Evolutionary conservation across 169 alveolate species (phyloP).

Genomic region (Prorocentrum cordatum): DNA sequence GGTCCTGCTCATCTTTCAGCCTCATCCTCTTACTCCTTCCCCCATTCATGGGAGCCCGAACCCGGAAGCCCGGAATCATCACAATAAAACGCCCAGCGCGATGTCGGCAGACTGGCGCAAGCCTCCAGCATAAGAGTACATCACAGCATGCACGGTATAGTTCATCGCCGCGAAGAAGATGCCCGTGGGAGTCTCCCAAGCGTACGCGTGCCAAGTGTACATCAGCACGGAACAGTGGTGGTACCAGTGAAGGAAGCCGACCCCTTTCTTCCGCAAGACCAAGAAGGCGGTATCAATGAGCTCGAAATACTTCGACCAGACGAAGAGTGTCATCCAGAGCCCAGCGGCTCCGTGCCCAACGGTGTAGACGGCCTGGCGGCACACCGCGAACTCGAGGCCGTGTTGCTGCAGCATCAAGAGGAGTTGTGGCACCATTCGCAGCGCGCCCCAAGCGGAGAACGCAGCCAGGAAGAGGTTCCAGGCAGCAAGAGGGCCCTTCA

Average conservation of each 20-base stretch:
- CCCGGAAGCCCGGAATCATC: too few relatives aligned
- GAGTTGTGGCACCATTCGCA: slow-evolving; percentile 74
- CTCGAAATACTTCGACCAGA: slow-evolving; percentile 80
- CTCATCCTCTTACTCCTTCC: too few relatives aligned
- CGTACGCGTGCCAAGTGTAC: slow-evolving; percentile 83
- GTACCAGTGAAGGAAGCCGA: slow-evolving; percentile 70
- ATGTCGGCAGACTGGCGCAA: too few relatives aligned
- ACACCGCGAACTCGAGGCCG: slow-evolving; percentile 75
- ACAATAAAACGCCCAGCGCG: too few relatives aligned
- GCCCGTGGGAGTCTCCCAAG: slow-evolving; percentile 80
- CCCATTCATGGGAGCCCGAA: too few relatives aligned
- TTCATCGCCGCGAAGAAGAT: slow-evolving; percentile 78
- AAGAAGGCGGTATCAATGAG: slow-evolving; percentile 79
- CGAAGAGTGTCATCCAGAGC: slow-evolving; percentile 77
- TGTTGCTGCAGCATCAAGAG: slow-evolving; percentile 33
- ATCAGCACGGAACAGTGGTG: slow-evolving; percentile 82
- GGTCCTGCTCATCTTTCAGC: too few relatives aligned
- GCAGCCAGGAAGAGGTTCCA: slow-evolving; percentile 73
- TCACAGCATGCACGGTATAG: slow-evolving; percentile 79
- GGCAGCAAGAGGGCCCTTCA: slow-evolving; percentile 60
- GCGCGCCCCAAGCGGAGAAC: slow-evolving; percentile 1
- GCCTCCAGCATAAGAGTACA: slow-evolving; percentile 83
- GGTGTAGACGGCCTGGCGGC: slow-evolving; percentile 76
- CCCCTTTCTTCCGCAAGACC: slow-evolving; percentile 72
- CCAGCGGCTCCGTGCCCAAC: slow-evolving; percentile 77